These are phyloP conservation scores for Dioscorea zingiberensis DNA, from an alignment of 106 monocot species.

Conservation along the genomic window DNA sequence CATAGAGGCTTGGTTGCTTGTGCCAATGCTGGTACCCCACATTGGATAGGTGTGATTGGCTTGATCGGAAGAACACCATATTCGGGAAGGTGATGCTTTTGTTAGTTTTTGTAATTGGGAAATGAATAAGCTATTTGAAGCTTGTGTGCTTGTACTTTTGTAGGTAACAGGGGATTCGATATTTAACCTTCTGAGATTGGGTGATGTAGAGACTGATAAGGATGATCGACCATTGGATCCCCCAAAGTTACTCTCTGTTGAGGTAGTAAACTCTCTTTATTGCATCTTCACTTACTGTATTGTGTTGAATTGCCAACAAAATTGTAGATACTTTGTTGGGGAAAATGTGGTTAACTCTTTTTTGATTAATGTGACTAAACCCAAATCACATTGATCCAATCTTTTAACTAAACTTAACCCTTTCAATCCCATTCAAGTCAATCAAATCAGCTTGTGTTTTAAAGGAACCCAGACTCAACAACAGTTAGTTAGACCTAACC, in stretches of 20 bases:
- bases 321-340: no score
- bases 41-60: slow-evolving; percentile 93
- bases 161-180: slow-evolving; percentile 97
- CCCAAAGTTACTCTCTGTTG: slow-evolving; percentile 73
- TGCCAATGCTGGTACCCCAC: slow-evolving; percentile 88
- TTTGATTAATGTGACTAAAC: no score
- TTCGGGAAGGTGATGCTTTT: slow-evolving; percentile 76
- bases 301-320: no score
- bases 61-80: slow-evolving; percentile 88
- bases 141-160: slow-evolving; percentile 9
- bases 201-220: slow-evolving; percentile 80
- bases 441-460: no score
- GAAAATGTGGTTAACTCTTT: no score
- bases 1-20: slow-evolving; percentile 94
- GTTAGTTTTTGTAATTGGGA: not conserved
- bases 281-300: no score
- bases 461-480: no score
- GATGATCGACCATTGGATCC: slow-evolving; percentile 72
- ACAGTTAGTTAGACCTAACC: no score
- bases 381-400: no score
- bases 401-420: no score
- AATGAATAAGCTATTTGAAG: not conserved
- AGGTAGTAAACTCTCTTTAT: slow-evolving; percentile 35
- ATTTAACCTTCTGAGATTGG: slow-evolving; percentile 77
- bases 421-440: no score